These are phyloP conservation scores for Calocera viscosa DNA, from an alignment of 768 basidiomycete species.

Conservation along the genomic window DNA sequence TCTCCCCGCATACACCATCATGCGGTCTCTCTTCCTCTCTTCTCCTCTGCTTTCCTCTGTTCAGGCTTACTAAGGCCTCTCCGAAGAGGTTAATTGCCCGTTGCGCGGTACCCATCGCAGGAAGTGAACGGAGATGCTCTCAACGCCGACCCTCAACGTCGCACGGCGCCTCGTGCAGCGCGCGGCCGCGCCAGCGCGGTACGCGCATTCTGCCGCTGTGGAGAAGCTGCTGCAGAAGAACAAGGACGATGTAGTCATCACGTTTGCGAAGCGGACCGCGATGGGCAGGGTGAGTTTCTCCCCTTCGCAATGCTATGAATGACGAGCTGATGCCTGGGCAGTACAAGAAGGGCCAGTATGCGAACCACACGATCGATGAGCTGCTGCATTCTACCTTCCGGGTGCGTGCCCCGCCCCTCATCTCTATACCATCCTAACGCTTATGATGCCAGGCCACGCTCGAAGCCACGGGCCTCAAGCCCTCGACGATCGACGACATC, in stretches of 20 bases:
- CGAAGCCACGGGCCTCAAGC: conserved; percentile 52
- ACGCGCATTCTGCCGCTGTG: not conserved
- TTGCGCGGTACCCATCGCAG: not conserved
- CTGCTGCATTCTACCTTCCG: conserved; percentile 71
- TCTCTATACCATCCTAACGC: conserved; percentile 6
- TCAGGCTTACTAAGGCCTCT: not conserved
- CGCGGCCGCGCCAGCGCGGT: not conserved
- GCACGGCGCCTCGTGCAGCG: not conserved
- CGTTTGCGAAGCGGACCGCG: conserved; percentile 82
- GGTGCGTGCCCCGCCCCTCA: conserved; percentile 32
- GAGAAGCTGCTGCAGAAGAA: conserved; percentile 47
- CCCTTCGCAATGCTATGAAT: not conserved
- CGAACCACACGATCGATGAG: conserved; percentile 78
- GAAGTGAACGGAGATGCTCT: not conserved
- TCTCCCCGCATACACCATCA: not conserved
- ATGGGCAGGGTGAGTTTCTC: conserved; percentile 46
- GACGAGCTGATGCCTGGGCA: conserved; percentile 18
- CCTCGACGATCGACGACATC: conserved; percentile 64
- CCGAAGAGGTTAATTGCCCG: no score
- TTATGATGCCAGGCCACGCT: conserved; percentile 44
- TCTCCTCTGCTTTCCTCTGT: not conserved
- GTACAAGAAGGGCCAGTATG: conserved; percentile 77
- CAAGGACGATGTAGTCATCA: conserved; percentile 78
- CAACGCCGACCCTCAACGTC: not conserved
- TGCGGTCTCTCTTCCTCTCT: not conserved